These are phyloP conservation scores for Dendrobium chrysotoxum DNA, from an alignment of 106 monocot genomes.

Conservation along the genomic window DNA sequence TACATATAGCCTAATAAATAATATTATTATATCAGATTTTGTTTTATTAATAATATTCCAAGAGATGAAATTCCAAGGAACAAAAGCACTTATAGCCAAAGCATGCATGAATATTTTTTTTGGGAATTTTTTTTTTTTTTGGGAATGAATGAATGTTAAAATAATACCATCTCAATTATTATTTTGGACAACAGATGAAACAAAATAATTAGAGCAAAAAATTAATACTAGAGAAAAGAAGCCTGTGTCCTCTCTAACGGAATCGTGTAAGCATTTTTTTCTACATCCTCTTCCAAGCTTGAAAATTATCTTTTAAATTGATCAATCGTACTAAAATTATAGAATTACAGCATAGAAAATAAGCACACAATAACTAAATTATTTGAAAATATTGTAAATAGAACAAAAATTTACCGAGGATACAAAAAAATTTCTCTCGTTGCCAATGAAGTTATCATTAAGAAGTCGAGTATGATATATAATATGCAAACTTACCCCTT, in stretches of 20 bases:
- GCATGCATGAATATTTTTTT: background rate
- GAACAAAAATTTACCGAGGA: constrained; percentile 43
- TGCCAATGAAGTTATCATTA: too few relatives aligned
- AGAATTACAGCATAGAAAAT: background rate
- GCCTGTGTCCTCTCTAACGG: constrained; percentile 75
- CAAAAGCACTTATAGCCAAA: background rate
- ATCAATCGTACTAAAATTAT: constrained; percentile 64
- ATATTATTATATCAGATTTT: too few relatives aligned
- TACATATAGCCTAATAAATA: too few relatives aligned
- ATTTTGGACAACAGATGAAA: background rate
- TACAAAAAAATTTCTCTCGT: too few relatives aligned
- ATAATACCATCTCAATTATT: background rate
- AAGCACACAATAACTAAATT: background rate
- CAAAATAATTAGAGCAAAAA: background rate
- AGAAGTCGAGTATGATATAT: too few relatives aligned
- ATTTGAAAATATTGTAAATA: background rate
- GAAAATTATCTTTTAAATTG: constrained; percentile 83
- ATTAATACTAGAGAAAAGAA: constrained; percentile 69
- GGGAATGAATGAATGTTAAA: background rate
- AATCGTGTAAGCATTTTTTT: constrained; percentile 39
- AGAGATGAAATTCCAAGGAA: background rate
- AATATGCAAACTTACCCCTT: too few relatives aligned
- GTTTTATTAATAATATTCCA: too few relatives aligned
- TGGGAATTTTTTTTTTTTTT: too few relatives aligned
- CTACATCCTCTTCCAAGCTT: constrained; percentile 75